phyloP scores from a whole-genome alignment of 2,329 filamentous ascomycete species.

The Bipolaris oryzae region DNA sequence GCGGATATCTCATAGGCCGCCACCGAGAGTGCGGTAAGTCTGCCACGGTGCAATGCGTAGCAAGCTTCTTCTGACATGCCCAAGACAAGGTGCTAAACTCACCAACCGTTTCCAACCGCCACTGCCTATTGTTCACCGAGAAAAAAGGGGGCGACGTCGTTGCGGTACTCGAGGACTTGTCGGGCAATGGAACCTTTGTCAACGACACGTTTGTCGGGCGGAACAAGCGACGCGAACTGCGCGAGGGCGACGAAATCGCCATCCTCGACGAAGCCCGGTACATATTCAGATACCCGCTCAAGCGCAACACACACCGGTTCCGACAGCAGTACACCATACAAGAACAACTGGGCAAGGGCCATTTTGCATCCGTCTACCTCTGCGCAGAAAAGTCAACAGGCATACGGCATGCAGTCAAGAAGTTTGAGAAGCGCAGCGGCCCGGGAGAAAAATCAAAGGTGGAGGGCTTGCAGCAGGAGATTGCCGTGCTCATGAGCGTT shows the following conservation, averaged over 20 bases:
- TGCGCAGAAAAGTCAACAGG: slow-evolving; percentile 87
- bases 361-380: slow-evolving; percentile 92
- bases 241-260: slow-evolving; percentile 89
- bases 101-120: slow-evolving; percentile 84
- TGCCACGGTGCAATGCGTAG: background rate
- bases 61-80: slow-evolving; percentile 14
- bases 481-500: slow-evolving; percentile 95
- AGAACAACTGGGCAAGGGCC: slow-evolving; percentile 88
- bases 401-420: slow-evolving; percentile 86
- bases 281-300: slow-evolving; percentile 82
- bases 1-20: slow-evolving; percentile 88
- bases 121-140: slow-evolving; percentile 72
- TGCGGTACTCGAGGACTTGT: slow-evolving; percentile 89
- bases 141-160: slow-evolving; percentile 62
- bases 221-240: slow-evolving; percentile 86
- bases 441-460: slow-evolving; percentile 82
- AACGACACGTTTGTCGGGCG: slow-evolving; percentile 90
- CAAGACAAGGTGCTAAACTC: slow-evolving; percentile 75
- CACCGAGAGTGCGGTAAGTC: slow-evolving; percentile 90
- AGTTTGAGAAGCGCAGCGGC: slow-evolving; percentile 86
- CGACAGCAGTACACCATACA: slow-evolving; percentile 83
- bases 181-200: slow-evolving; percentile 94
- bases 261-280: slow-evolving; percentile 85
- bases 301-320: slow-evolving; percentile 70
- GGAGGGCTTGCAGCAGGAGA: slow-evolving; percentile 90